phyloP scores from a whole-genome alignment of 1,284 basidiomycete genomes.

The Melampsora larici-populina region DNA sequence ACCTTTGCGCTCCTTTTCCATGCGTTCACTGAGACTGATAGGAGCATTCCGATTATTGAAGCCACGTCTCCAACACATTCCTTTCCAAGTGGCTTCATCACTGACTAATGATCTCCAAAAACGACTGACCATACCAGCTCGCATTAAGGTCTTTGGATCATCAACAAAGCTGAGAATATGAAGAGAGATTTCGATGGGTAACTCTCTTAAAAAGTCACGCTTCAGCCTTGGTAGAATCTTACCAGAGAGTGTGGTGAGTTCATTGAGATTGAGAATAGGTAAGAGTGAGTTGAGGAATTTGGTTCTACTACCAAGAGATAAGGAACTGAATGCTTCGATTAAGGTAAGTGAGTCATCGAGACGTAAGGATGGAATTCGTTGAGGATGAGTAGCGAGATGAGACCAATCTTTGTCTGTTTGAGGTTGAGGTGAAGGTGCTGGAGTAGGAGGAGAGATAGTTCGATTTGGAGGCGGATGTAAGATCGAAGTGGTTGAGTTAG shows the following conservation, averaged over 20 bases:
- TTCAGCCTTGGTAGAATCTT: slow-evolving; percentile 74
- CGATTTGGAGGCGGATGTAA: slow-evolving; percentile 10
- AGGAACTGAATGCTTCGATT: slow-evolving; percentile 50
- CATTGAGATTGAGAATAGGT: slow-evolving; percentile 65
- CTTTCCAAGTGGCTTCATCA: slow-evolving; percentile 80
- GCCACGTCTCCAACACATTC: slow-evolving; percentile 66
- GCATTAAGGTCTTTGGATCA: slow-evolving; percentile 70
- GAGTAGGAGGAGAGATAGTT: slow-evolving; percentile 44
- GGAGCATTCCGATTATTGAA: slow-evolving; percentile 54
- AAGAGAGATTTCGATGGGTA: slow-evolving; percentile 79
- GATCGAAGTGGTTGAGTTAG: neutral
- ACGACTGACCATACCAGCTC: slow-evolving; percentile 70
- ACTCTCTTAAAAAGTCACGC: slow-evolving; percentile 75
- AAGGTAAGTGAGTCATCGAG: slow-evolving; percentile 22
- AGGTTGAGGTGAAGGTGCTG: slow-evolving; percentile 44
- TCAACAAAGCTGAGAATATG: slow-evolving; percentile 79
- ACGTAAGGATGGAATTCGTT: slow-evolving; percentile 49
- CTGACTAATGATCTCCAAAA: slow-evolving; percentile 73
- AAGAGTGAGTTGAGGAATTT: slow-evolving; percentile 66
- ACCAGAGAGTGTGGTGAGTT: slow-evolving; percentile 73
- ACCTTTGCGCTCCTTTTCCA: slow-evolving; percentile 45
- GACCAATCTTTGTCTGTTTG: slow-evolving; percentile 23
- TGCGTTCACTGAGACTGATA: slow-evolving; percentile 28
- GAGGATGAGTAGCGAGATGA: neutral
- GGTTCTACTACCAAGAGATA: slow-evolving; percentile 59